Conservation (phyloP, 306 rosid species). For the Cajanus cajan region DNA sequence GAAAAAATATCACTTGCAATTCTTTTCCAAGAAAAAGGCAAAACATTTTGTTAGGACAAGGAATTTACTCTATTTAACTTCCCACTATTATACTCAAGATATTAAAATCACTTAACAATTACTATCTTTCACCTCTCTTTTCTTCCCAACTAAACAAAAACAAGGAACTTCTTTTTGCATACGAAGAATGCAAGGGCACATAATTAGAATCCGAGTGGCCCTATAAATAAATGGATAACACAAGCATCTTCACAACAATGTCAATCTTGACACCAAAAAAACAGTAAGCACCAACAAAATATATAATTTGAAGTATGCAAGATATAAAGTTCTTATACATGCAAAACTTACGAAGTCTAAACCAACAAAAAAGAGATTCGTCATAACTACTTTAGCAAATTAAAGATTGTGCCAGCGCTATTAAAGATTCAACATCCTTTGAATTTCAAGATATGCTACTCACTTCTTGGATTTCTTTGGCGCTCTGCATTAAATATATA, state of each 20-base stretch:
- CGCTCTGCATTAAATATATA: constrained; percentile 38
- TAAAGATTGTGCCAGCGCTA: neutral
- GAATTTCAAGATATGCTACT: neutral
- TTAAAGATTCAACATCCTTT: neutral
- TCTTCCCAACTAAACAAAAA: no score
- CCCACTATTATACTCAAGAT: no score
- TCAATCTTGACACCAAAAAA: neutral
- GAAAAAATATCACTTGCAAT: no score
- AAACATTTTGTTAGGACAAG: no score
- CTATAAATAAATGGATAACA: neutral
- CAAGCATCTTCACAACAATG: neutral
- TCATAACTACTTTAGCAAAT: neutral
- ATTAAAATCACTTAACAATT: no score
- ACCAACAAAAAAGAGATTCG: neutral
- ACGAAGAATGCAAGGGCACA: no score
- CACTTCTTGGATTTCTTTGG: constrained; percentile 75
- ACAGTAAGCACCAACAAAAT: neutral
- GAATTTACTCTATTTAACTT: no score
- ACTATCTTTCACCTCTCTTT: no score
- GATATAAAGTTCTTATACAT: neutral
- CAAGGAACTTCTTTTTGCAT: no score
- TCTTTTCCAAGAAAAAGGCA: no score
- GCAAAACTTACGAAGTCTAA: constrained; percentile 6
- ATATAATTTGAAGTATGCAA: neutral
- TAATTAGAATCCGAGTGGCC: neutral